Evolutionary conservation across 2,329 filamentous ascomycete genomes (phyloP), one percentile per base, ranked within the genome.

Genomic region (Aureobasidium uvarum): DNA sequence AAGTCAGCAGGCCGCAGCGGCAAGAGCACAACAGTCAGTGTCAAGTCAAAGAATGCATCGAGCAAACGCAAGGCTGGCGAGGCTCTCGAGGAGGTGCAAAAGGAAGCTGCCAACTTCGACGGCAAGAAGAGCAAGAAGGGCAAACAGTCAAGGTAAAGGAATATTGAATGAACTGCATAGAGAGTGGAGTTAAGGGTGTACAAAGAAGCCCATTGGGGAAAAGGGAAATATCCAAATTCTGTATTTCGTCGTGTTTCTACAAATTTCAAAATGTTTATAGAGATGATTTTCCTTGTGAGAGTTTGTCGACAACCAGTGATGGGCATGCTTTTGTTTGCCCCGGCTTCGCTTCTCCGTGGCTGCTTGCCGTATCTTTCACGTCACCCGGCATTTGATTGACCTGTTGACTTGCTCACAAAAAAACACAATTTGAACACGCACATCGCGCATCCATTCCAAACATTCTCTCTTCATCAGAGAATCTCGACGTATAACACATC

Each of bases 1-100:
- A 72, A 68, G 71, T 74, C 67, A 2, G 66, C 84, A 75, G 81
- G 78, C 73, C 76, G 67, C 69, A 74, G 67, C 70, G 76, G 71
- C 38, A 70, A 69, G 55, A 85, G 83, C 72, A 82, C 83, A 18
- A 89, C 87, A 0, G 91, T 97, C 33, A 93, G 90, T 74, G 86
- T 98, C 64, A 76, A 76, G 68, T 71, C 70, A 18, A 68, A 68
- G 28, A 72, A 70, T 23, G 70, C 67, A 43, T 70, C 71, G 41
- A 72, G 72, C 66, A 76, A 76, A 70, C 63, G 74, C 45, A 77
- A 77, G 67, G 74, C 73, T 18, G 75, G 74, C 1, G 74, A 76
- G 66, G 75, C 74, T 18, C 58, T 76, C 51, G 74, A 71, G 16
- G 74, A 76, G 67, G 75, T 68, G 25, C 70, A 74, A 62, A 75